Evolutionary conservation across 768 basidiomycete genomes (phyloP).

Genomic region (Infundibulicybe gibba): DNA sequence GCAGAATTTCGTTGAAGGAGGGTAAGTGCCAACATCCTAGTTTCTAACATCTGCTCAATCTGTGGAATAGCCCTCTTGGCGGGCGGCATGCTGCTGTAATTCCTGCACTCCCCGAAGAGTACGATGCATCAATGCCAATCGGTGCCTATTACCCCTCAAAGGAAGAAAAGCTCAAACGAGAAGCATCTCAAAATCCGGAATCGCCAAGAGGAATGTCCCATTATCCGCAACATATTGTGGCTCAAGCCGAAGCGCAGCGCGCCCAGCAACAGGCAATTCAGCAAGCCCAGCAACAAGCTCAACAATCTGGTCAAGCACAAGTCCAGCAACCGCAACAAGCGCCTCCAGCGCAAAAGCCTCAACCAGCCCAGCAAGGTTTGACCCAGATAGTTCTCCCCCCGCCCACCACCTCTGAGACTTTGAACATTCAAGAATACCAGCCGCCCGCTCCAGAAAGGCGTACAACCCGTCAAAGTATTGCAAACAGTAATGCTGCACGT

Average conservation of each 20-base stretch:
- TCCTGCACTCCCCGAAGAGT: constrained; percentile 76
- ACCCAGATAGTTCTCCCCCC: constrained; percentile 12
- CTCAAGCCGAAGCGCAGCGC: constrained; percentile 33
- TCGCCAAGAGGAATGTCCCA: constrained; percentile 35
- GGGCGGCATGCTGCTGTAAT: constrained; percentile 82
- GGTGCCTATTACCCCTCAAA: constrained; percentile 44
- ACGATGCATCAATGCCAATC: constrained; percentile 44
- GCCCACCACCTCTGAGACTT: constrained; percentile 10
- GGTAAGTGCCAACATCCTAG: constrained; percentile 44
- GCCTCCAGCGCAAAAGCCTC: constrained; percentile 1
- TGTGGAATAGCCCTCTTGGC: constrained; percentile 55
- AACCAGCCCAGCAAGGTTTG: constrained; percentile 5
- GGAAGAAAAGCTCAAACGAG: constrained; percentile 26
- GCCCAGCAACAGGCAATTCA: constrained; percentile 16
- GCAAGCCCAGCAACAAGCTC: constrained; percentile 17
- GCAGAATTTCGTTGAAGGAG: constrained; percentile 85
- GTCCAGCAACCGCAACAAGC: constrained; percentile 4
- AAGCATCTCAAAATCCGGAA: constrained; percentile 20
- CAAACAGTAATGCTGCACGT: constrained; percentile 2
- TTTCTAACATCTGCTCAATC: background rate
- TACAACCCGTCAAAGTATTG: constrained; percentile 10
- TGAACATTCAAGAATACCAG: constrained; percentile 24
- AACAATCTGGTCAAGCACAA: constrained; percentile 15
- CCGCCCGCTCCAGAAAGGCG: constrained; percentile 15
- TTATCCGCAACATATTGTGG: constrained; percentile 48